Percentiles rank a stretch among this genome's conserved stretches.
Conservation (phyloP, 352 stramenopile species). For the Phytophthora vignae region DNA sequence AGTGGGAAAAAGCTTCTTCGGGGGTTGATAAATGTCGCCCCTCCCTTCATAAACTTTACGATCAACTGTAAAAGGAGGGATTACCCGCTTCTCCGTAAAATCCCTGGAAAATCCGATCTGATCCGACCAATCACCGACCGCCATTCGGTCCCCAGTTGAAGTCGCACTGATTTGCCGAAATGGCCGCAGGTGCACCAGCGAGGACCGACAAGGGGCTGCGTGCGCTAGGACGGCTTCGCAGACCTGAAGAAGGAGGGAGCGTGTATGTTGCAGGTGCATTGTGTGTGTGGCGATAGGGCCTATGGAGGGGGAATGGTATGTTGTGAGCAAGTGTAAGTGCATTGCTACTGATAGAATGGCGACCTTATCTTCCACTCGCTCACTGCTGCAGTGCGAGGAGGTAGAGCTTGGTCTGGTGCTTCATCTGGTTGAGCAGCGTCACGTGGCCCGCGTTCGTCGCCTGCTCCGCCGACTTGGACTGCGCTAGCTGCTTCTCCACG, state of each 20-base stretch:
- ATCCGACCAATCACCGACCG: constrained; percentile 32
- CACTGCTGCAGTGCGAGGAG: constrained; percentile 63
- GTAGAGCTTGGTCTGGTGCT: constrained; percentile 86
- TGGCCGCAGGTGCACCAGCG: not conserved
- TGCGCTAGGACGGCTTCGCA: too few relatives aligned
- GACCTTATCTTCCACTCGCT: not conserved
- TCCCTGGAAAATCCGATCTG: constrained; percentile 31
- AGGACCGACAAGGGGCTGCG: not conserved
- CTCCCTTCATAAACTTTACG: not conserved
- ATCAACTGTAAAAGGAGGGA: constrained; percentile 10
- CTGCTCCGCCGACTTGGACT: constrained; percentile 47
- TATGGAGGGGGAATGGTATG: too few relatives aligned
- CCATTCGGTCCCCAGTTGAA: constrained; percentile 15
- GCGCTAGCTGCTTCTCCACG: constrained; percentile 58
- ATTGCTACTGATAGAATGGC: too few relatives aligned
- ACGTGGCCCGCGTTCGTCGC: constrained; percentile 44
- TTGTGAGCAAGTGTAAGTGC: too few relatives aligned
- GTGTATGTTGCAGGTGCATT: too few relatives aligned
- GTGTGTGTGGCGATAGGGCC: too few relatives aligned
- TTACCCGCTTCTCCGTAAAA: constrained; percentile 13
- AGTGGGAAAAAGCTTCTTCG: constrained; percentile 32
- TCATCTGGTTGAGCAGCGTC: constrained; percentile 74
- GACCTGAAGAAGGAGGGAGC: too few relatives aligned
- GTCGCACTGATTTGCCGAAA: constrained; percentile 9
- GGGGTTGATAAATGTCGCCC: constrained; percentile 33